Percentiles rank a stretch among this genome's conserved stretches.
Conservation (phyloP, 805 yeast species). For the Jamesozyma hellenica region DNA sequence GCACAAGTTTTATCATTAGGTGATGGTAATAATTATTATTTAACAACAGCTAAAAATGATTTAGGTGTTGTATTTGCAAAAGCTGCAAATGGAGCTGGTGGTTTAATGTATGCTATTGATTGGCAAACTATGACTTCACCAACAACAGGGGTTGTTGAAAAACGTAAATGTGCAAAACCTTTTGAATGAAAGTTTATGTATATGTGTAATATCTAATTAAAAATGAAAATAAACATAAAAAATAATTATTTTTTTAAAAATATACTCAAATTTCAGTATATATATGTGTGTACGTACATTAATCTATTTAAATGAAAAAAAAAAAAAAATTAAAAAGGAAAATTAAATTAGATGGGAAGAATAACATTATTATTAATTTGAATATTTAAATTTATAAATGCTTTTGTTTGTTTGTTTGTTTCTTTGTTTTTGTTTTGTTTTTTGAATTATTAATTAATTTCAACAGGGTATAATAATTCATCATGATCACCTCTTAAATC, state of each 20-base stretch:
- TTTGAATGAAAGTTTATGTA: conserved; percentile 23
- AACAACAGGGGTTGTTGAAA: conserved; percentile 60
- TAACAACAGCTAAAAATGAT: conserved; percentile 83
- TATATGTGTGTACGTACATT: no score
- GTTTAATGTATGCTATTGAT: conserved; percentile 76
- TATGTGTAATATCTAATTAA: conserved; percentile 1
- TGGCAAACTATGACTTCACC: conserved; percentile 92
- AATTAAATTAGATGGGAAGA: no score
- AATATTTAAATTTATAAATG: no score
- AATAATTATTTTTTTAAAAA: no score
- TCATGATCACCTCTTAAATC: conserved; percentile 52
- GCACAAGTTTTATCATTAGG: conserved; percentile 78
- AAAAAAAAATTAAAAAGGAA: no score
- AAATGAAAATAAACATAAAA: neutral
- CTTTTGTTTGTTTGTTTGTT: no score
- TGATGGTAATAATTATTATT: conserved; percentile 84
- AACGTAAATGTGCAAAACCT: conserved; percentile 89
- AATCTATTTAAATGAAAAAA: no score
- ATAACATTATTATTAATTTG: no score
- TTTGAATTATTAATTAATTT: neutral
- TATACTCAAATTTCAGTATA: no score
- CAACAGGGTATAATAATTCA: conserved; percentile 21
- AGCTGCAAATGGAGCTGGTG: conserved; percentile 56
- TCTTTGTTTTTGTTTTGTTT: no score
- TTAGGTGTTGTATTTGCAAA: conserved; percentile 89